phyloP scores from a whole-genome alignment of 2,329 filamentous ascomycete species.

The Dichotomopilus funicola region DNA sequence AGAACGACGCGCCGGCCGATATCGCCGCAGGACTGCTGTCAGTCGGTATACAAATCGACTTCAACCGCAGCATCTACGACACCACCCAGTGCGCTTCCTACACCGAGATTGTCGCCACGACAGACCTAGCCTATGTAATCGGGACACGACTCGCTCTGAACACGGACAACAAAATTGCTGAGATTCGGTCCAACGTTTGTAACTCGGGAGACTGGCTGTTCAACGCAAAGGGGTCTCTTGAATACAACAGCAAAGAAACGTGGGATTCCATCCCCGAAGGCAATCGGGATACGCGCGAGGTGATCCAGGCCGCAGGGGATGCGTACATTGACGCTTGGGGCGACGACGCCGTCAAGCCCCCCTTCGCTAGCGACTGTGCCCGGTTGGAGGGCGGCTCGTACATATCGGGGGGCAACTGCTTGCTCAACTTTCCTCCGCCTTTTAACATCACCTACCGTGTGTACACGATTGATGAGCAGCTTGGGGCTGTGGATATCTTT shows the following conservation, averaged over 20 bases:
- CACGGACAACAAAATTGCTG: constrained; percentile 21
- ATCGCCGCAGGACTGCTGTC: background rate
- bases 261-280: constrained; percentile 21
- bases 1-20: constrained; percentile 7
- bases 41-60: background rate
- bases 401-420: constrained; percentile 11
- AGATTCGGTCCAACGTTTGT: constrained; percentile 21
- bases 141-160: background rate
- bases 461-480: constrained; percentile 25
- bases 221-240: constrained; percentile 23
- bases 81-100: background rate
- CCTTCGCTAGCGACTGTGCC: constrained; percentile 21
- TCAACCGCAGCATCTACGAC: background rate
- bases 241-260: constrained; percentile 15
- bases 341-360: constrained; percentile 18
- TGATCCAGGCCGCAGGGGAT: constrained; percentile 22
- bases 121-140: constrained; percentile 2
- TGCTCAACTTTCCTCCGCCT: constrained; percentile 17
- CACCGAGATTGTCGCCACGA: constrained; percentile 27
- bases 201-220: constrained; percentile 25
- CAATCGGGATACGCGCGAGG: constrained; percentile 14
- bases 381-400: constrained; percentile 24
- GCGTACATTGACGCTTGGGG: constrained; percentile 25
- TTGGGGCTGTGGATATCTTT: constrained; percentile 24
- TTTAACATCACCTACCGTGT: constrained; percentile 21